Evolutionary conservation across 2,329 filamentous ascomycete species (phyloP).

Genomic region (Penicillium sp.): DNA sequence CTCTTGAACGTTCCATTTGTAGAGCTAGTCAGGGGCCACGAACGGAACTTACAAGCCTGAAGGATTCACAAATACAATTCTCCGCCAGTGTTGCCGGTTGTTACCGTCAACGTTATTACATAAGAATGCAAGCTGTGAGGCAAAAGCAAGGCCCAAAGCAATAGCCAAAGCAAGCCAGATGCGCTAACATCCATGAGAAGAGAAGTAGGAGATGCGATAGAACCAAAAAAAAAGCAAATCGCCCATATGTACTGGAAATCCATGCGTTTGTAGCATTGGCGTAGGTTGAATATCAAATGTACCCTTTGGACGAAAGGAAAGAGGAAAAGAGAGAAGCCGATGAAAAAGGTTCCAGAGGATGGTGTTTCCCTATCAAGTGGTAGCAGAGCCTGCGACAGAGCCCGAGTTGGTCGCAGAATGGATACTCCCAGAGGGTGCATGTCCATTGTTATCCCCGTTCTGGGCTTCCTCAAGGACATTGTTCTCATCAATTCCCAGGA

Average conservation of each 20-base stretch:
- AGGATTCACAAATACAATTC: not conserved
- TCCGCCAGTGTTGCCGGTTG: not conserved
- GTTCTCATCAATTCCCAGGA: constrained; percentile 14
- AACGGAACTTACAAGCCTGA: not conserved
- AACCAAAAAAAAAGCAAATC: not conserved
- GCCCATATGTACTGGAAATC: constrained; percentile 6
- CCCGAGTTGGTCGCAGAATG: constrained; percentile 27
- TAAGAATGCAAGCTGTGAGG: constrained; percentile 1
- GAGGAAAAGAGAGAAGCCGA: not conserved
- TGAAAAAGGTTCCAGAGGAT: not conserved
- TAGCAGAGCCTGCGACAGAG: constrained; percentile 19
- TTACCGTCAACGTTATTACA: constrained; percentile 3
- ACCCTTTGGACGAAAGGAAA: constrained; percentile 4
- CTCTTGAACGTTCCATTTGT: not conserved
- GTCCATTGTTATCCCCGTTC: constrained; percentile 19
- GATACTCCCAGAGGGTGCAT: constrained; percentile 23
- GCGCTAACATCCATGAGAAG: not conserved
- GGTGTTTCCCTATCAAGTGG: constrained; percentile 3
- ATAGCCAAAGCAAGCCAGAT: not conserved
- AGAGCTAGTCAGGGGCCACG: not conserved
- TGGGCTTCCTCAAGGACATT: constrained; percentile 11
- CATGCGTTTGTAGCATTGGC: not conserved
- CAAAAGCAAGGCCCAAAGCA: not conserved
- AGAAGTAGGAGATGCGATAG: not conserved
- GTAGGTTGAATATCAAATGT: not conserved